Base-by-base conservation (phyloP, 805 yeast species). In the Teunomyces cretensis region DNA sequence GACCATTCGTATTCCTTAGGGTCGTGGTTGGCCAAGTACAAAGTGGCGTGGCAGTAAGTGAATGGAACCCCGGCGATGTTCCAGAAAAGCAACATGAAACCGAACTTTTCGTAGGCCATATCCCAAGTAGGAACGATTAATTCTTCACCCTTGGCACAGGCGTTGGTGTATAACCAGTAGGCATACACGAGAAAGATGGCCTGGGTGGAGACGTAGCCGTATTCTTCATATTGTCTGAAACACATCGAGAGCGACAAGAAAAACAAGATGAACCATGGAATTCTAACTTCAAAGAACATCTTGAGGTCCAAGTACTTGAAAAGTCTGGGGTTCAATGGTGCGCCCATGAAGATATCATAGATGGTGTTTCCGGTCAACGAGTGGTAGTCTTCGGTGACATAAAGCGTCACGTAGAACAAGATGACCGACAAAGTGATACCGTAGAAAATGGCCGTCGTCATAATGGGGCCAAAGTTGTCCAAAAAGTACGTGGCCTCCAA, bases 11-110 rank as follows among this genome's bases (percentile, higher is more conserved):
- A 94, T 63, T 88, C 96, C 14, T 70, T 55, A 38, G 98, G 98
- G 46, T 88, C 78, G 67, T 88, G 96, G 71, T 83, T 82, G 54
- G 83, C 83, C 58, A 94, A 70, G 74, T 71, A 94, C 58, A 94
- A 75, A 9, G 96, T 88, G 66, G 95, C 85, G 62, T 90, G 97
- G 68, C 97, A 89, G 74, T 94, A 94, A 35, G 98, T 92, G 81
- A 84, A 94, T 40, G 99, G 99, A 33, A 94, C 99, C 58, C 99
- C 99, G 27, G 97, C 97, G 65, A 94, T 89, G 73, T 94, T 94
- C 99, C 99, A 94, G 77, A 94, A 94, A 57, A 91, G 82, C 54
- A 94, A 80, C 98, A 94, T 91, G 76, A 94, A 94, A n/a, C 99
- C 99, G 59, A 94, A 94, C 71, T 94, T 94, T 68, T 94, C 99